phyloP scores from a whole-genome alignment of 2,329 filamentous ascomycete genomes.

The Neurospora crassa region DNA sequence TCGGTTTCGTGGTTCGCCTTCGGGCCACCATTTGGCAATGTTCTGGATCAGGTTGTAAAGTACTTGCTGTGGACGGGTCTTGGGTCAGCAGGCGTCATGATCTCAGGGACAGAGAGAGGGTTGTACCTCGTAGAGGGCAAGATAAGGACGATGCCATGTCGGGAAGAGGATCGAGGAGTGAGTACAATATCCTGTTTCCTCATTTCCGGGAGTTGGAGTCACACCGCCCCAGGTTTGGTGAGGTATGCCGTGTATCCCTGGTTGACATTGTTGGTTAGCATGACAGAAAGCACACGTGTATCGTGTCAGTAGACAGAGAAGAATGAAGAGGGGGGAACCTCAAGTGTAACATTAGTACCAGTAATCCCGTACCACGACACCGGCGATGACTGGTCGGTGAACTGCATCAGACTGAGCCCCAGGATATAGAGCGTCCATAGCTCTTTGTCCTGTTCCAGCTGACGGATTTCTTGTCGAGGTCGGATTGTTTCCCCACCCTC shows the following conservation, averaged over 20 bases:
- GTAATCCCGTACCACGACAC: constrained; percentile 73
- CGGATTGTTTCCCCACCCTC: constrained; percentile 29
- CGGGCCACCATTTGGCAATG: constrained; percentile 40
- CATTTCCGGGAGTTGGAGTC: constrained; percentile 37
- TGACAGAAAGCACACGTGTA: not conserved
- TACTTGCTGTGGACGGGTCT: constrained; percentile 25
- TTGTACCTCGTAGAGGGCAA: constrained; percentile 49
- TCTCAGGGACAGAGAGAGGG: not conserved
- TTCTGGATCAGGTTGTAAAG: constrained; percentile 25
- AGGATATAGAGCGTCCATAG: constrained; percentile 71
- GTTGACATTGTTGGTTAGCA: not conserved
- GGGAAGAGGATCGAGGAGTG: constrained; percentile 70
- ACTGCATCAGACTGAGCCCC: constrained; percentile 63
- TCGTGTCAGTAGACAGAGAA: not conserved
- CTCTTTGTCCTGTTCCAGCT: constrained; percentile 53
- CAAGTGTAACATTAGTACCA: constrained; percentile 37
- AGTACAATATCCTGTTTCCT: constrained; percentile 61
- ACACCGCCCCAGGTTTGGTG: constrained; percentile 46
- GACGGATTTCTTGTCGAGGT: constrained; percentile 55
- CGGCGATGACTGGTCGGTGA: constrained; percentile 48
- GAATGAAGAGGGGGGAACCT: not conserved
- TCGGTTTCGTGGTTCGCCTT: constrained; percentile 32
- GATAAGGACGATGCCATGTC: constrained; percentile 76
- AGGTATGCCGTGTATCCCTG: constrained; percentile 75
- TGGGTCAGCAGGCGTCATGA: constrained; percentile 4